A percentile compares a stretch with the other conserved stretches of the same genome.
These are phyloP conservation scores for Sphaerulina vaccinii DNA, from an alignment of 2,329 filamentous ascomycete genomes.

Conservation along the genomic window DNA sequence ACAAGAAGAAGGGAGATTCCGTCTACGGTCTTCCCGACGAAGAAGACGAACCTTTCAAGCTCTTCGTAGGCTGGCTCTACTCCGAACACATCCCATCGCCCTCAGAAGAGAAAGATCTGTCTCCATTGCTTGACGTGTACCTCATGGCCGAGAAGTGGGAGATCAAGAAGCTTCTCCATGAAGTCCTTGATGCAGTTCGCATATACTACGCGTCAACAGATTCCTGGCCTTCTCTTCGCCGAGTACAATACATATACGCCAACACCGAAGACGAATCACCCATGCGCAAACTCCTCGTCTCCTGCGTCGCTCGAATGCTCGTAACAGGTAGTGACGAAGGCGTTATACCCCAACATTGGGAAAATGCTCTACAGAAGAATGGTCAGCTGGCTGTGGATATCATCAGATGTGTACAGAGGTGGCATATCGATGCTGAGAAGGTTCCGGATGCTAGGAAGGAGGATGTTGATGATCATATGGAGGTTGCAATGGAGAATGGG, in stretches of 20 bases:
- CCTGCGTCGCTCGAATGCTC: constrained; percentile 51
- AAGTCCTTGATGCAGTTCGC: constrained; percentile 51
- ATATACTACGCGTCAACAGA: constrained; percentile 54
- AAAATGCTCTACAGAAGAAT: constrained; percentile 55
- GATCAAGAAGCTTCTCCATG: constrained; percentile 48
- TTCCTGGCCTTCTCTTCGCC: constrained; percentile 52
- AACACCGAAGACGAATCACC: constrained; percentile 34
- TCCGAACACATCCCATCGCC: constrained; percentile 48
- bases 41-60: constrained; percentile 52
- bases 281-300: constrained; percentile 43
- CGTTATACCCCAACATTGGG: constrained; percentile 56
- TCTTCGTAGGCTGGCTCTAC: constrained; percentile 57
- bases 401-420: constrained; percentile 54
- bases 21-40: constrained; percentile 53
- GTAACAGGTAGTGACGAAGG: constrained; percentile 50
- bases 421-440: constrained; percentile 49
- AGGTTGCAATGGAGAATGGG: constrained; percentile 37
- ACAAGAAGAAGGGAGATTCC: constrained; percentile 37
- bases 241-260: constrained; percentile 48
- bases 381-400: constrained; percentile 57
- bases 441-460: constrained; percentile 52
- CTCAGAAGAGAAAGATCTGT: constrained; percentile 52
- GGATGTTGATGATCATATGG: constrained; percentile 40
- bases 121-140: constrained; percentile 54
- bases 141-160: constrained; percentile 55